These are phyloP conservation scores for Aspergillus taichungensis DNA, from an alignment of 495 filamentous ascomycete species.

Conservation along the genomic window DNA sequence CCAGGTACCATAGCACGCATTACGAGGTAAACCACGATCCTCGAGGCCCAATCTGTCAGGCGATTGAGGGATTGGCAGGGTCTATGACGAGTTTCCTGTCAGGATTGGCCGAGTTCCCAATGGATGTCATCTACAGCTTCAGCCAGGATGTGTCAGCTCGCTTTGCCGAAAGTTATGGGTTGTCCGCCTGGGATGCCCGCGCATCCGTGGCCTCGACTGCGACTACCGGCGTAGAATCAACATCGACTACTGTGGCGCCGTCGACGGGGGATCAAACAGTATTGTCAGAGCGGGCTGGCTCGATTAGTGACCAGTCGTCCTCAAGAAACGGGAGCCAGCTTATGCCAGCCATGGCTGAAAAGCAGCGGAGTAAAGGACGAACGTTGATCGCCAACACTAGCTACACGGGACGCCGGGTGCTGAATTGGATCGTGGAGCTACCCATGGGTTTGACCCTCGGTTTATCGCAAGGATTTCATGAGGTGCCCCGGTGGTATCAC, in stretches of 20 bases:
- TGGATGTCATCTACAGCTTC: slow-evolving; percentile 51
- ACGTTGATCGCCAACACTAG: not conserved
- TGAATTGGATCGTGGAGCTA: slow-evolving; percentile 42
- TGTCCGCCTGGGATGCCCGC: slow-evolving; percentile 2
- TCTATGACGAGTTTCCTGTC: slow-evolving; percentile 61
- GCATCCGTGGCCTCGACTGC: not conserved
- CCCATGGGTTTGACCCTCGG: slow-evolving; percentile 66
- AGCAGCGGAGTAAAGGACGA: not conserved
- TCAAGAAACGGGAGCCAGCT: not conserved
- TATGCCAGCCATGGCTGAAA: not conserved
- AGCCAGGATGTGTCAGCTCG: not conserved
- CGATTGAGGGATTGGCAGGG: slow-evolving; percentile 54
- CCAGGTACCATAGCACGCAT: slow-evolving; percentile 47
- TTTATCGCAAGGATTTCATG: slow-evolving; percentile 64
- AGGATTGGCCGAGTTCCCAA: slow-evolving; percentile 69
- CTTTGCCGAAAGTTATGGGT: slow-evolving; percentile 7
- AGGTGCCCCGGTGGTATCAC: slow-evolving; percentile 59
- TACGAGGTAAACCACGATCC: slow-evolving; percentile 55
- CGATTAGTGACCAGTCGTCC: not conserved
- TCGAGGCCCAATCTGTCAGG: slow-evolving; percentile 56
- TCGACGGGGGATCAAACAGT: not conserved
- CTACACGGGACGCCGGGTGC: slow-evolving; percentile 3
- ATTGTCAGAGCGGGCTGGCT: not conserved
- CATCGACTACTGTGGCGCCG: not conserved
- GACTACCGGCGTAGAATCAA: not conserved